Conservation (phyloP, 139 green algal genomes). For the Haematococcus lacustris region DNA sequence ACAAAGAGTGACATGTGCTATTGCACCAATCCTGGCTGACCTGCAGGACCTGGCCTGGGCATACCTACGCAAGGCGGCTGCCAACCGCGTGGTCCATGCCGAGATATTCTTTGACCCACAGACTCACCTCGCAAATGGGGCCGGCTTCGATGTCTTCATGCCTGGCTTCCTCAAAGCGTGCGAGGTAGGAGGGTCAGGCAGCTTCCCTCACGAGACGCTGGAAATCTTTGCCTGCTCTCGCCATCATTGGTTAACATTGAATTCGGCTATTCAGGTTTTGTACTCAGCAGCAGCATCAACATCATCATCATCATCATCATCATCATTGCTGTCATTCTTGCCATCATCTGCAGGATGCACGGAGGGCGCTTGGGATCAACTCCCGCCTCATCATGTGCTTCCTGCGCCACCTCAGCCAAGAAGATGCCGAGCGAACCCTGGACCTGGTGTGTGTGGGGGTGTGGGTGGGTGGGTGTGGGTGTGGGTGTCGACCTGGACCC, state of each 20-base stretch:
- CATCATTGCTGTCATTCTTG: no score
- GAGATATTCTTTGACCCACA: constrained; percentile 59
- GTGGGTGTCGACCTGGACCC: no score
- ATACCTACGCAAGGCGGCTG: constrained; percentile 23
- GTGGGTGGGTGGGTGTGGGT: not conserved
- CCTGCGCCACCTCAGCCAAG: constrained; percentile 7
- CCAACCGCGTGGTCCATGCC: constrained; percentile 28
- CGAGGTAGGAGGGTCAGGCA: no score
- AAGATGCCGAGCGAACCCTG: not conserved
- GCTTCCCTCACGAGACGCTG: no score
- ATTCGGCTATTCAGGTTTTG: no score
- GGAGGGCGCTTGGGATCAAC: not conserved
- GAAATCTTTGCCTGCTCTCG: no score
- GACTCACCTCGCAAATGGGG: constrained; percentile 10
- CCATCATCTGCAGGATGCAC: not conserved
- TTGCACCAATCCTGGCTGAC: no score
- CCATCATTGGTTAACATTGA: no score
- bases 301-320: no score
- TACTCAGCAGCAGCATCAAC: no score
- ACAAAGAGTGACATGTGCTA: no score
- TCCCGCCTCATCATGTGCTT: constrained; percentile 18
- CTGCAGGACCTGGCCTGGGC: constrained; percentile 17
- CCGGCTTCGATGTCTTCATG: constrained; percentile 8
- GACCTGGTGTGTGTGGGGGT: not conserved
- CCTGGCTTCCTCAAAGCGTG: not conserved